These are phyloP conservation scores for Eucalyptus tenuipes DNA, from an alignment of 345 rosid genomes.

Conservation along the genomic window DNA sequence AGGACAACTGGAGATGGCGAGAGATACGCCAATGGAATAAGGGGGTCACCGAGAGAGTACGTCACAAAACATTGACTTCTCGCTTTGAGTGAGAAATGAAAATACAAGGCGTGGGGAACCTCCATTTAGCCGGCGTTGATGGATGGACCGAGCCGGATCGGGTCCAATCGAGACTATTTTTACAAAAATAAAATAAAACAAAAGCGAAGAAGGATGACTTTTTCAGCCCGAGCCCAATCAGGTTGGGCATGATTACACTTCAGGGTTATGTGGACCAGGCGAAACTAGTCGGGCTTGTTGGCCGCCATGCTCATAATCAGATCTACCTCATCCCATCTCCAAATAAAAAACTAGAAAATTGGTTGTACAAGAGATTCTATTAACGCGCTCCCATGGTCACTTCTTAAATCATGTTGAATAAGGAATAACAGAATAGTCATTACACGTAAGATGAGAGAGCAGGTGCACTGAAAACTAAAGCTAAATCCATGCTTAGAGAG, in stretches of 20 bases:
- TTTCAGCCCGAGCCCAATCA: background rate
- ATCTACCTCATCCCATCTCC: background rate
- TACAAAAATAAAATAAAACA: too few relatives aligned
- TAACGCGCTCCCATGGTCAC: background rate
- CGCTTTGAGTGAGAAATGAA: background rate
- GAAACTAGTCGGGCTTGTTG: accelerated
- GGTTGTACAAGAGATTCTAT: background rate
- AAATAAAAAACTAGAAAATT: background rate
- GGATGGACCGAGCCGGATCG: background rate
- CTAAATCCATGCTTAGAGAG: background rate
- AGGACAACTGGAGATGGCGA: background rate
- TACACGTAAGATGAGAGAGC: background rate
- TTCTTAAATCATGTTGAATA: background rate
- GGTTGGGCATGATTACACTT: background rate
- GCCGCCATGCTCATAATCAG: background rate
- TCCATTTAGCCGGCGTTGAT: background rate
- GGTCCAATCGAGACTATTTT: background rate
- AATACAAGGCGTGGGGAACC: background rate
- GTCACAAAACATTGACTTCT: background rate
- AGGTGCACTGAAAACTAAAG: background rate
- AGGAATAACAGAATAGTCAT: background rate
- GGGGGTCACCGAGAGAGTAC: background rate
- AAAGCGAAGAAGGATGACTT: background rate
- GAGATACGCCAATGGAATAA: background rate
- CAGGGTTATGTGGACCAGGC: accelerated